Percentiles rank a stretch among this genome's conserved stretches.
Conservation (phyloP, 495 filamentous ascomycete genomes). For the Xylaria curta region DNA sequence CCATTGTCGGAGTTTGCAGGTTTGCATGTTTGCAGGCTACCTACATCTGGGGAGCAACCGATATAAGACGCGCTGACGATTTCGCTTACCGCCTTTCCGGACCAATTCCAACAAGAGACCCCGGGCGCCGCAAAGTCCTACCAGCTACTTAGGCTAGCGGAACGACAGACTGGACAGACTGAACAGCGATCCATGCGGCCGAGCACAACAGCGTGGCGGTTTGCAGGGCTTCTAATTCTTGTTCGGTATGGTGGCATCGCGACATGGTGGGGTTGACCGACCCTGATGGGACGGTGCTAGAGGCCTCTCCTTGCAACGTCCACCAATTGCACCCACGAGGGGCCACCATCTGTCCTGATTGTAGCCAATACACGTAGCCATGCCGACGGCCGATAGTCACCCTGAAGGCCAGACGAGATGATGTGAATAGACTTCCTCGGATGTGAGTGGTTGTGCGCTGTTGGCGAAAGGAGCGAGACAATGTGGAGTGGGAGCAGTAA, state of each 20-base stretch:
- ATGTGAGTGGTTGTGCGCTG: conserved; percentile 5
- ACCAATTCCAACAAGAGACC: conserved; percentile 2
- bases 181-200: conserved; percentile 23
- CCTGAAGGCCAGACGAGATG: conserved; percentile 14
- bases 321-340: conserved; percentile 38
- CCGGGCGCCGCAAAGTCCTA: conserved; percentile 16
- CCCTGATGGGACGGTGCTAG: conserved; percentile 25
- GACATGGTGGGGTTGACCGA: conserved; percentile 36
- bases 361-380: conserved; percentile 27
- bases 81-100: conserved; percentile 29
- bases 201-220: conserved; percentile 20
- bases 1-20: conserved; percentile 25
- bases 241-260: conserved; percentile 42
- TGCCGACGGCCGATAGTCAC: conserved; percentile 12
- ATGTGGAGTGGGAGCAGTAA: conserved; percentile 26
- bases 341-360: conserved; percentile 36
- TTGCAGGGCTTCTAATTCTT: conserved; percentile 36
- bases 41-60: conserved; percentile 21
- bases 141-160: conserved; percentile 16
- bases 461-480: conserved; percentile 1
- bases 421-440: background rate
- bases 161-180: conserved; percentile 21
- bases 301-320: conserved; percentile 35
- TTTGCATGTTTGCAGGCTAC: background rate
- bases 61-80: conserved; percentile 28